phyloP scores from a whole-genome alignment of 139 green algal species.

The Chlamydomonas eustigma region DNA sequence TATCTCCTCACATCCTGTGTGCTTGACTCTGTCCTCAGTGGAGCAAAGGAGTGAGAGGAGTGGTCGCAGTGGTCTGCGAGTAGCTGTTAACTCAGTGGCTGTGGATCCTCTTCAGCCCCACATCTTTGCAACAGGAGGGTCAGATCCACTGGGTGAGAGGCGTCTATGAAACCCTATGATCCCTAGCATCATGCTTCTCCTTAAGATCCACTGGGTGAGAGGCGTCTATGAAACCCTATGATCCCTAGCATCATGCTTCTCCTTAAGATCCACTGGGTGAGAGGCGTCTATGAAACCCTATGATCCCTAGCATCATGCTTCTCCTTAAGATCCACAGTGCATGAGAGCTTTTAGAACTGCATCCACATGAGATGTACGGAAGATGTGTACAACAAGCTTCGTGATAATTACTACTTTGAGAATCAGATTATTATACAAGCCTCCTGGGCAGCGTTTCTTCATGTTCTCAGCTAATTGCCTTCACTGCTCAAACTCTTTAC shows the following conservation, averaged over 20 bases:
- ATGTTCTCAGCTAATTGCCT: neutral
- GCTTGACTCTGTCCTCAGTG: neutral
- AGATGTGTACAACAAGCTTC: neutral
- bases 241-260: no score
- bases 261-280: slow-evolving; percentile 22
- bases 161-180: no score
- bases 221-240: no score
- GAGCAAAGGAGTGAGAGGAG: slow-evolving; percentile 15
- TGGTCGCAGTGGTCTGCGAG: slow-evolving; percentile 19
- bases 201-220: slow-evolving; percentile 24
- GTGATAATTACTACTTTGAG: neutral
- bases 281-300: no score
- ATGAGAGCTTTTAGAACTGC: no score
- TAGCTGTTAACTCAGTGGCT: slow-evolving; percentile 22
- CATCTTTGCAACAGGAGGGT: slow-evolving; percentile 30
- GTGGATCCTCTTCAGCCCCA: slow-evolving; percentile 22
- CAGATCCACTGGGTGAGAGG: slow-evolving; percentile 24
- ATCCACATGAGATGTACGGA: slow-evolving; percentile 3
- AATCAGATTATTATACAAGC: no score
- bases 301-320: no score
- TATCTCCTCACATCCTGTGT: no score
- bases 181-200: no score
- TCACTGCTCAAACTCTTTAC: neutral
- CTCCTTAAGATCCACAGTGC: slow-evolving; percentile 20
- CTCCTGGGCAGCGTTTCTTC: no score